A percentile compares a stretch with the other conserved stretches of the same genome.
Conservation (phyloP, 352 stramenopile genomes). For the Globisporangium solare region DNA sequence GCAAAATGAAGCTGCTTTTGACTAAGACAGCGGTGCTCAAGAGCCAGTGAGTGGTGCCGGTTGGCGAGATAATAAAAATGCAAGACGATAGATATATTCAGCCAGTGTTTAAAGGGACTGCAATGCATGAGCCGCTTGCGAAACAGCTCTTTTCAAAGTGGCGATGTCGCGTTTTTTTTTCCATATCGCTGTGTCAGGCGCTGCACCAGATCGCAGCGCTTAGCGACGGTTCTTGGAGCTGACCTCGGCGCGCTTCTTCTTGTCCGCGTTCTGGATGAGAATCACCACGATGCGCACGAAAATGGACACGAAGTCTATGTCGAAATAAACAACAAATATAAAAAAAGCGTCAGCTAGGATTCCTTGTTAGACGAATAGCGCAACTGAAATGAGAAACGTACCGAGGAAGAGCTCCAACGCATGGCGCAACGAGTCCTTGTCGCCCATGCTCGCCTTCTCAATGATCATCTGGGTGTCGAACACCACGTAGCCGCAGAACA, state of each 20-base stretch:
- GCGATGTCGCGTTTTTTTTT: background rate
- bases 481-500: slow-evolving; percentile 88
- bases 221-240: slow-evolving; percentile 29
- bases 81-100: too few relatives aligned
- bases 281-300: slow-evolving; percentile 87
- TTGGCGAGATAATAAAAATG: too few relatives aligned
- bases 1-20: too few relatives aligned
- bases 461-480: slow-evolving; percentile 92
- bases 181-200: background rate
- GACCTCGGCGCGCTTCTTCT: slow-evolving; percentile 33
- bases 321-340: slow-evolving; percentile 4
- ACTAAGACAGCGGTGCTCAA: too few relatives aligned
- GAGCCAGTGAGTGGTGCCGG: too few relatives aligned
- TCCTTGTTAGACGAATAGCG: background rate
- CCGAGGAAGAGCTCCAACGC: slow-evolving; percentile 83
- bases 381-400: slow-evolving; percentile 17
- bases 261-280: slow-evolving; percentile 63
- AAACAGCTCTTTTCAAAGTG: too few relatives aligned
- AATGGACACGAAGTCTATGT: slow-evolving; percentile 78
- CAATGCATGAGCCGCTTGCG: too few relatives aligned
- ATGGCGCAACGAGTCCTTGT: slow-evolving; percentile 83
- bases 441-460: slow-evolving; percentile 73
- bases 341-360: background rate
- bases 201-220: background rate
- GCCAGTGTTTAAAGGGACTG: too few relatives aligned